Base-by-base conservation (phyloP, 257 asterid genomes). In the Capsicum rhomboideum region DNA sequence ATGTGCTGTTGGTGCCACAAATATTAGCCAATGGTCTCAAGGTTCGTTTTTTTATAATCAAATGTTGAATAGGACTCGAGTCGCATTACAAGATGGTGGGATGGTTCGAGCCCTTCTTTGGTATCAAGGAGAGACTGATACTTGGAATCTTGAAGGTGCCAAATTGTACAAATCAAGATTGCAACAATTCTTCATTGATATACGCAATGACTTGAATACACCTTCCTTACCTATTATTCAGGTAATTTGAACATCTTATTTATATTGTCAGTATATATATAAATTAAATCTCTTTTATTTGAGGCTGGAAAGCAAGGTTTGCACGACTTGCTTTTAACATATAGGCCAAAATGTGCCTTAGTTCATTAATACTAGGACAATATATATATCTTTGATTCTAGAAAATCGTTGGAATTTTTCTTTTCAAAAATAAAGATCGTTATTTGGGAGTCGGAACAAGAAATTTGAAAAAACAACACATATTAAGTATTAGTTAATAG, bases 61-160 rank as follows among this genome's bases (percentile, higher is more conserved):
- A n/a, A 54, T 14, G 28, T 1, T 79, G 9, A 4, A 26, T 16
- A 10, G 83, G 31, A 55, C 71, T 59, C 2, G 50, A 17, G 5
- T 16, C 16, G 68, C 83, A 6, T 4, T 79, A 40, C 42, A 55
- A 23, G 46, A 10, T 2, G 83, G 83, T 44, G 83, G 83, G 8
- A 55, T 26, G 3, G 37, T 79, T 14, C 4, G 69, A 29, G 69
- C 83, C 1, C n/a, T 79, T 31, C 29, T 79, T 6, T 79, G 83
- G 71, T 79, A 54, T 23, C 83, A 55, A 79, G 83, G 83, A 42
- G 83, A 79, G 9, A 79, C 71, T 10, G 71, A 79, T 7, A 53
- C 53, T 8, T 12, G 31, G 31, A 31, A 28, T 26, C 11, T 44
- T 10, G 50, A 46, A 1, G 42, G 31, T 14, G 83, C 52, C 6